phyloP scores from a whole-genome alignment of 352 stramenopile genomes.

The Phytophthora pistaciae region DNA sequence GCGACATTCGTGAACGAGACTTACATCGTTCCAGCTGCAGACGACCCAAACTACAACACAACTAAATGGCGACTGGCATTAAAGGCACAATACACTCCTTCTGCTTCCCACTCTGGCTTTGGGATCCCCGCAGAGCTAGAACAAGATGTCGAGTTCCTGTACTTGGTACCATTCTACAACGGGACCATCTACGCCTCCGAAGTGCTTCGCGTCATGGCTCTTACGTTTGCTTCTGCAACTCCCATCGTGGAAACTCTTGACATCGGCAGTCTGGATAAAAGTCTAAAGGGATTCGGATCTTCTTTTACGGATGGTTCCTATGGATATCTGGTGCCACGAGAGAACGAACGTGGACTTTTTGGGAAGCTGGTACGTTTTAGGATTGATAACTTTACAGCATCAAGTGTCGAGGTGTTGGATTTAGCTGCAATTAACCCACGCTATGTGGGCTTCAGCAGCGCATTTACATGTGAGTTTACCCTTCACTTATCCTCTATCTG shows the following conservation, averaged over 20 bases:
- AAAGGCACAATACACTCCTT: slow-evolving; percentile 55
- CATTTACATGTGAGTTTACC: slow-evolving; percentile 60
- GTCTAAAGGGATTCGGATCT: slow-evolving; percentile 60
- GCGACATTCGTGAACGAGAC: slow-evolving; percentile 71
- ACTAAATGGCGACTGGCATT: slow-evolving; percentile 60
- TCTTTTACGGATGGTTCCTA: slow-evolving; percentile 68
- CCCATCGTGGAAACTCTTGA: slow-evolving; percentile 70
- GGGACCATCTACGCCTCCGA: slow-evolving; percentile 55
- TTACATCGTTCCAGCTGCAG: slow-evolving; percentile 52
- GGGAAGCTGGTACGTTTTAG: slow-evolving; percentile 73
- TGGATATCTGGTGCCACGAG: slow-evolving; percentile 72
- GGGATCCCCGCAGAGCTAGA: slow-evolving; percentile 43
- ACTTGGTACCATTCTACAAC: slow-evolving; percentile 78
- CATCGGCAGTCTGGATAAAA: slow-evolving; percentile 49
- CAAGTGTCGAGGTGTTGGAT: slow-evolving; percentile 60
- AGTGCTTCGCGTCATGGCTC: slow-evolving; percentile 59
- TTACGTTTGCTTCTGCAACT: slow-evolving; percentile 53
- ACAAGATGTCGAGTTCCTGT: slow-evolving; percentile 70
- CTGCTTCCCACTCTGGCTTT: slow-evolving; percentile 48
- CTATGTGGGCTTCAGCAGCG: slow-evolving; percentile 74
- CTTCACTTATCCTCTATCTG: no score
- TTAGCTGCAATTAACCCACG: slow-evolving; percentile 54
- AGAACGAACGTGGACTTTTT: slow-evolving; percentile 66
- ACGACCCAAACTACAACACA: slow-evolving; percentile 58
- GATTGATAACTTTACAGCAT: slow-evolving; percentile 49